Evolutionary conservation across 352 stramenopile species (phyloP).

Genomic region (Globisporangium barbulae): DNA sequence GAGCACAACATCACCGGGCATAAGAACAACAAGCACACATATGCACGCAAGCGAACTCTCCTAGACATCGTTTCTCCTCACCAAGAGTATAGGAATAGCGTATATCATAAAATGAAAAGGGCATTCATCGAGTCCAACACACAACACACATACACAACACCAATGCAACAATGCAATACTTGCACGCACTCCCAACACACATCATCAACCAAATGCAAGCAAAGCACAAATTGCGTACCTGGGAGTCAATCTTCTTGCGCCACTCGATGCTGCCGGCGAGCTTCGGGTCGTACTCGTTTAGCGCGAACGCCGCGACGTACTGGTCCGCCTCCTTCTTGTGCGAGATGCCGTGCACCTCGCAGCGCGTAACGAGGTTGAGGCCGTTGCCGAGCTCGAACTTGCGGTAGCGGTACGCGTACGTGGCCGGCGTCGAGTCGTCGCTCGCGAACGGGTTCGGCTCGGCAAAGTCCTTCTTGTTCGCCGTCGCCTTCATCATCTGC

Average conservation of each 20-base stretch:
- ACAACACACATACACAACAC: constrained; percentile 13
- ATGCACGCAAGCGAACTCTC: constrained; percentile 23
- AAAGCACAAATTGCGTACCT: constrained; percentile 40
- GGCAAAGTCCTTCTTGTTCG: constrained; percentile 60
- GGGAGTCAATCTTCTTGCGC: constrained; percentile 97
- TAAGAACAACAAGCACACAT: constrained; percentile 9
- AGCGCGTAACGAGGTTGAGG: constrained; percentile 90
- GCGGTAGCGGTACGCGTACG: constrained; percentile 96
- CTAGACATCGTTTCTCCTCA: constrained; percentile 30
- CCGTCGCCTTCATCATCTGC: constrained; percentile 88
- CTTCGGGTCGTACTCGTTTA: constrained; percentile 98
- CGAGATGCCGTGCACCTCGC: constrained; percentile 92
- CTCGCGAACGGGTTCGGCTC: constrained; percentile 94
- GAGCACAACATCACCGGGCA: constrained; percentile 23
- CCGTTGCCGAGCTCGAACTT: constrained; percentile 93
- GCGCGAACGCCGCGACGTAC: constrained; percentile 93
- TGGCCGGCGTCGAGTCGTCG: constrained; percentile 91
- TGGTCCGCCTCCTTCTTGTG: constrained; percentile 85
- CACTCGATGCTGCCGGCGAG: constrained; percentile 86
- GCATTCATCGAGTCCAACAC: constrained; percentile 63
- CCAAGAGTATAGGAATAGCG: constrained; percentile 37
- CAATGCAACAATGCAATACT: constrained; percentile 8
- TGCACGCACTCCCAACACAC: constrained; percentile 12
- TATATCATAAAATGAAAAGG: constrained; percentile 36
- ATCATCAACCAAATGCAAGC: constrained; percentile 11